Evolutionary conservation across 192 early-diverging fungal species (phyloP).

Genomic region (Rhizophagus clarus): DNA sequence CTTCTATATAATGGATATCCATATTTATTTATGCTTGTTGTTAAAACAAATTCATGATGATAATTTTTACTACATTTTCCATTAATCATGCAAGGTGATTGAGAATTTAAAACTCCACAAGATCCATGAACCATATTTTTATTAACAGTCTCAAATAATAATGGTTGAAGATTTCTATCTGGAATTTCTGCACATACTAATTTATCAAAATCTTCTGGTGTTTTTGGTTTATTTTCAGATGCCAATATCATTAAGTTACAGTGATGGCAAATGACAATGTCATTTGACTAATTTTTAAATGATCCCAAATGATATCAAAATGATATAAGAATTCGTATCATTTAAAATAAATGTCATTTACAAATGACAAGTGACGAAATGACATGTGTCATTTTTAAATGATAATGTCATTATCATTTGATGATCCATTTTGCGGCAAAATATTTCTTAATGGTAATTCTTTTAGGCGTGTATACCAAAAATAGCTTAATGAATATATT

Average conservation of each 20-base stretch:
- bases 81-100: slow-evolving; percentile 32
- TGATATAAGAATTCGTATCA: no score
- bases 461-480: no score
- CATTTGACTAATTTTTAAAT: no score
- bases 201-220: slow-evolving; percentile 28
- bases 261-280: no score
- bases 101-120: slow-evolving; percentile 2
- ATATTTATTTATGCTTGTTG: slow-evolving; percentile 17
- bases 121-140: slow-evolving; percentile 41
- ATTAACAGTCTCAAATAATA: slow-evolving; percentile 20
- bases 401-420: no score
- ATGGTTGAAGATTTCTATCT: slow-evolving; percentile 9
- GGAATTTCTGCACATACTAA: slow-evolving; percentile 37
- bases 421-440: no score
- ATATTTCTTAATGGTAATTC: no score
- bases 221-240: slow-evolving; percentile 15
- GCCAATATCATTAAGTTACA: slow-evolving; percentile 36
- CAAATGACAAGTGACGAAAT: no score
- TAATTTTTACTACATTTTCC: slow-evolving; percentile 37
- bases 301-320: no score
- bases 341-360: no score
- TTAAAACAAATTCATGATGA: slow-evolving; percentile 11
- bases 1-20: slow-evolving; percentile 29
- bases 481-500: no score
- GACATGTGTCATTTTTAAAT: no score